A percentile compares a stretch with the other conserved stretches of the same genome.
Evolutionary conservation across 257 asterid genomes (phyloP).

Genomic region (Fraxinus excelsior): DNA sequence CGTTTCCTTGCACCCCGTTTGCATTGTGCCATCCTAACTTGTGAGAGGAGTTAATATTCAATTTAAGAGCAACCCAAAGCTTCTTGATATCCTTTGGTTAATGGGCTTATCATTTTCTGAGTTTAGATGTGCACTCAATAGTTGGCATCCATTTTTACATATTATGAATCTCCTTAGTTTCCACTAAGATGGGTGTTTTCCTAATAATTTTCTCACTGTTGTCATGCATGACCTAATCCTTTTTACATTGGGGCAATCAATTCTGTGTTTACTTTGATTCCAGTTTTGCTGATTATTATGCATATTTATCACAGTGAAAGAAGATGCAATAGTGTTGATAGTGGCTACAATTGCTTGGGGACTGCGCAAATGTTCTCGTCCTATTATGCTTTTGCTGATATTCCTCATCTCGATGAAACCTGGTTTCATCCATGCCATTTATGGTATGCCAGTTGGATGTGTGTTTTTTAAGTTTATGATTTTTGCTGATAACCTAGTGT

Average conservation of each 20-base stretch:
- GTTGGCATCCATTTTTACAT: neutral
- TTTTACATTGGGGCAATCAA: conserved; percentile 1
- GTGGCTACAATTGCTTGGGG: conserved; percentile 99
- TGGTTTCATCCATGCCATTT: conserved; percentile 89
- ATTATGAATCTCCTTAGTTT: neutral
- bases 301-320: conserved; percentile 65
- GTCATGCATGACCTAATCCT: conserved; percentile 6
- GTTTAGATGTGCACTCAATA: conserved; percentile 11
- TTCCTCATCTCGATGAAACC: conserved; percentile 92
- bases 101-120: conserved; percentile 9
- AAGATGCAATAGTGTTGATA: conserved; percentile 84
- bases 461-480: neutral
- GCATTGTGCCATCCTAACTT: neutral
- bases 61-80: conserved; percentile 13
- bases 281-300: conserved; percentile 14
- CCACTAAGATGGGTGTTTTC: conserved; percentile 2
- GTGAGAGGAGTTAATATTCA: neutral
- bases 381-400: conserved; percentile 82
- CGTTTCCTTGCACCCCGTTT: neutral
- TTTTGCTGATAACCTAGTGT: conserved; percentile 19
- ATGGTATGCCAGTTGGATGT: conserved; percentile 59
- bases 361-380: conserved; percentile 89
- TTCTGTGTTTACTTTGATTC: conserved; percentile 15
- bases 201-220: neutral
- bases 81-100: conserved; percentile 3